Conservation (phyloP, 148 eudicot genomes). For the Agrostemma githago region DNA sequence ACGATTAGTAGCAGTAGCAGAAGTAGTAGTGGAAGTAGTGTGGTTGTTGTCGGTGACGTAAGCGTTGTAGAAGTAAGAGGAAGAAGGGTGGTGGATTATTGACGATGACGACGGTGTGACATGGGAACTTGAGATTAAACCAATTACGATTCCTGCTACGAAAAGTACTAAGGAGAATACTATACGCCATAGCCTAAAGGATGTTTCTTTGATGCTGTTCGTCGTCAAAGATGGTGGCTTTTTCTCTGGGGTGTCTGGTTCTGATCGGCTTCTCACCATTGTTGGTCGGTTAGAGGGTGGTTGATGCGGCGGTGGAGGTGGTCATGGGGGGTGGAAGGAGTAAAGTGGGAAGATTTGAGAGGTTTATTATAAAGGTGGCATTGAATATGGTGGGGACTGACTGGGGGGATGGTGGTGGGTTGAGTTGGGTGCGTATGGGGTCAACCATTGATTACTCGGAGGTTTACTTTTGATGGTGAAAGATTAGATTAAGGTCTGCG, state of each 20-base stretch:
- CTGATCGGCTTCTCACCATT: slow-evolving; percentile 5
- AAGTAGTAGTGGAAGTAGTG: background rate
- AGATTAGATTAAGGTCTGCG: too few species aligned
- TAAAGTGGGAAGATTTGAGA: background rate
- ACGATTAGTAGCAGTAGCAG: too few species aligned
- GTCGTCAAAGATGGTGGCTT: too few species aligned
- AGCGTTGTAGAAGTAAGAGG: slow-evolving; percentile 15
- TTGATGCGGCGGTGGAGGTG: background rate
- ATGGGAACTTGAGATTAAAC: slow-evolving; percentile 61
- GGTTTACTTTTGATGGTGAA: too few species aligned
- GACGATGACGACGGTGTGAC: slow-evolving; percentile 20
- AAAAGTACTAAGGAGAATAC: slow-evolving; percentile 45
- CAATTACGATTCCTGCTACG: slow-evolving; percentile 62
- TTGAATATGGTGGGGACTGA: too few species aligned
- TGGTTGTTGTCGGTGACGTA: background rate
- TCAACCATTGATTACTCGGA: too few species aligned
- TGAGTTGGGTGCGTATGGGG: too few species aligned
- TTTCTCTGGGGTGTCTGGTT: background rate
- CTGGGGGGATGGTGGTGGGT: too few species aligned
- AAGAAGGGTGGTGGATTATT: slow-evolving; percentile 29
- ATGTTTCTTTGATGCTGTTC: slow-evolving; percentile 41
- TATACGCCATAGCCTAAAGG: slow-evolving; percentile 39
- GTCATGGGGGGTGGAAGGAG: slow-evolving; percentile 4
- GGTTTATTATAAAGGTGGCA: too few species aligned
- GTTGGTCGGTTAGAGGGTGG: background rate